phyloP scores from a whole-genome alignment of 2,329 filamentous ascomycete genomes.

The Aspergillus floridensis region DNA sequence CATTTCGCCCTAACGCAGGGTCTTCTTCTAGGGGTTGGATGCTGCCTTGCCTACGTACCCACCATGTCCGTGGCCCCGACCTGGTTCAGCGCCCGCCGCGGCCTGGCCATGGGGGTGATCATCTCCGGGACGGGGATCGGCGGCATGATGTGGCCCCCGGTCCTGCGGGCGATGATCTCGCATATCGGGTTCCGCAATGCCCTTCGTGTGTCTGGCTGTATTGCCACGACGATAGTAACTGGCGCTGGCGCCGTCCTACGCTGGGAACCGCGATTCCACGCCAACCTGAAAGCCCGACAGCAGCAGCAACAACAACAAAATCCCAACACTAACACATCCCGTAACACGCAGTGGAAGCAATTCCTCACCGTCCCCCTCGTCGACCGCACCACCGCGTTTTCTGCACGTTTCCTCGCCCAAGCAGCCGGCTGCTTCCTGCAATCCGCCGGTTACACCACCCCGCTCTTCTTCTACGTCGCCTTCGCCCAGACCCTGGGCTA shows the following conservation, averaged over 20 bases:
- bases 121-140: conserved; percentile 41
- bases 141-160: conserved; percentile 40
- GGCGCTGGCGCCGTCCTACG: conserved; percentile 24
- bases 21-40: conserved; percentile 38
- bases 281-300: conserved; percentile 13
- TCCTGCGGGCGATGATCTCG: conserved; percentile 31
- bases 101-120: conserved; percentile 42
- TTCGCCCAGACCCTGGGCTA: conserved; percentile 44
- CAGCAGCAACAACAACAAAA: background rate
- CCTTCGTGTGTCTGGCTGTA: conserved; percentile 32
- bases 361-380: conserved; percentile 25
- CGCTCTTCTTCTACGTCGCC: conserved; percentile 41
- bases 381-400: conserved; percentile 27
- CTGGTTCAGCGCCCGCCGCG: conserved; percentile 39
- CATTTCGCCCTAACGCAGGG: conserved; percentile 38
- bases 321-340: too few species aligned
- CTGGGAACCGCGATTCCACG: conserved; percentile 32
- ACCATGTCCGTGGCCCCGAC: conserved; percentile 40
- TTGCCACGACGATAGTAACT: conserved; percentile 31
- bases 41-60: conserved; percentile 40
- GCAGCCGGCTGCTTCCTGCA: conserved; percentile 38
- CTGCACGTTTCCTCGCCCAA: conserved; percentile 38
- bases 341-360: background rate
- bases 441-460: conserved; percentile 41
- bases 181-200: conserved; percentile 40